phyloP scores from a whole-genome alignment of 1,284 basidiomycete species.

The Hypsizygus ulmarius region DNA sequence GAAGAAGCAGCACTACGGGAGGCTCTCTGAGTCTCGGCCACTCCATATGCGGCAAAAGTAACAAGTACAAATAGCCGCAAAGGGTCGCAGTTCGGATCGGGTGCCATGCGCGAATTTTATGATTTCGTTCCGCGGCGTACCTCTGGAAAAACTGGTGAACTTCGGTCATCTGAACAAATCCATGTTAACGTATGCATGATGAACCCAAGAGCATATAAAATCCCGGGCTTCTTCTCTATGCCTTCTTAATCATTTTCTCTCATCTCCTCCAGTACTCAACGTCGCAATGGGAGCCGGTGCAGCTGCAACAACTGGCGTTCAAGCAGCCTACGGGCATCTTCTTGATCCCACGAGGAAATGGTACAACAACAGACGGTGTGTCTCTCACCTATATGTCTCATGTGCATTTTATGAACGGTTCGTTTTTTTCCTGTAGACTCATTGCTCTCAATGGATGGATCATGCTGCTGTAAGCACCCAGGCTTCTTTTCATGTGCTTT shows the following conservation, averaged over 20 bases:
- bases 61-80: slow-evolving; percentile 3
- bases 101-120: slow-evolving; percentile 1
- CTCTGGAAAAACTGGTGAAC: slow-evolving; percentile 39
- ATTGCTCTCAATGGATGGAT: slow-evolving; percentile 68
- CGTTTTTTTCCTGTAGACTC: slow-evolving; percentile 38
- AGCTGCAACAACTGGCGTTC: slow-evolving; percentile 38
- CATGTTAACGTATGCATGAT: slow-evolving; percentile 17
- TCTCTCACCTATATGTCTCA: slow-evolving; percentile 2
- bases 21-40: no score
- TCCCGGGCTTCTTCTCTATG: slow-evolving; percentile 26
- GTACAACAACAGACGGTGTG: slow-evolving; percentile 70
- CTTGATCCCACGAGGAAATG: slow-evolving; percentile 65
- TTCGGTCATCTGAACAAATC: slow-evolving; percentile 31
- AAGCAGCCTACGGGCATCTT: slow-evolving; percentile 49
- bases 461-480: slow-evolving; percentile 50
- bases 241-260: slow-evolving; percentile 28
- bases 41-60: no score
- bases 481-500: neutral
- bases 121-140: slow-evolving; percentile 33
- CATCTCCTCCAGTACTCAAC: slow-evolving; percentile 24
- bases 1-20: no score
- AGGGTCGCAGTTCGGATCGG: slow-evolving; percentile 9
- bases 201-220: slow-evolving; percentile 22
- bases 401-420: slow-evolving; percentile 4
- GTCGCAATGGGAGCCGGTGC: slow-evolving; percentile 48